Base-by-base conservation (phyloP, 129 eudicot genomes). In the Helichrysum umbraculigerum region DNA sequence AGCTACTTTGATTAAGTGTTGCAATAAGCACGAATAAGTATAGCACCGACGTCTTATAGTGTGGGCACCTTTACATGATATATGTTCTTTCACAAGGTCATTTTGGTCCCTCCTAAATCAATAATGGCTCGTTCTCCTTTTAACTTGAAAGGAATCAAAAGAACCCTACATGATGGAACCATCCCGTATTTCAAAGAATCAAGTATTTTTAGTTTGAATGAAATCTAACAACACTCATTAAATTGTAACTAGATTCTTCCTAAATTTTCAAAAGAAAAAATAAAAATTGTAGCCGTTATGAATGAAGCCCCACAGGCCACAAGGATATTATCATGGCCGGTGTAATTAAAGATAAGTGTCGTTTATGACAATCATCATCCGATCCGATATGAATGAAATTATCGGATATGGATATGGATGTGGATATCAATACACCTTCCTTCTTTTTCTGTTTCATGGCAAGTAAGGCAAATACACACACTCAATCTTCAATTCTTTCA, bases 251-350 rank as follows among this genome's bases (percentile, higher is more conserved):
- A 66, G 28, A 7, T 66, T 66, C 16, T 34, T 35, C 39, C 16
- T 33, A 0, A 35, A 3, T 2, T 35, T 35, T 66, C 4, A 66
- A 30, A 28, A 70, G 15, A 17, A 47, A 57, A 10, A n/a, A n/a
- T 20, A 11, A 54, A 30, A 2, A 0, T 12, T 12, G 4, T n/a
- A 17, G 64, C 39, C 39, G 20, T 52, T 16, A 30, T 0, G 37
- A 51, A 66, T 44, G 17, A 42, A 61, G 32, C 47, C 77, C 72
- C 77, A 70, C 71, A 71, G 0, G 35, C 41, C 42, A 63, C 72
- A 32, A 65, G 25, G 25, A 61, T n/a, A n/a, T n/a, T n/a, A n/a
- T n/a, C n/a, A n/a, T n/a, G n/a, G n/a, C n/a, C n/a, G n/a, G n/a
- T n/a, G n/a, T n/a, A n/a, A n/a, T n/a, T n/a, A n/a, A n/a, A n/a